phyloP scores from a whole-genome alignment of 345 rosid species.

The Citrus trifoliata region DNA sequence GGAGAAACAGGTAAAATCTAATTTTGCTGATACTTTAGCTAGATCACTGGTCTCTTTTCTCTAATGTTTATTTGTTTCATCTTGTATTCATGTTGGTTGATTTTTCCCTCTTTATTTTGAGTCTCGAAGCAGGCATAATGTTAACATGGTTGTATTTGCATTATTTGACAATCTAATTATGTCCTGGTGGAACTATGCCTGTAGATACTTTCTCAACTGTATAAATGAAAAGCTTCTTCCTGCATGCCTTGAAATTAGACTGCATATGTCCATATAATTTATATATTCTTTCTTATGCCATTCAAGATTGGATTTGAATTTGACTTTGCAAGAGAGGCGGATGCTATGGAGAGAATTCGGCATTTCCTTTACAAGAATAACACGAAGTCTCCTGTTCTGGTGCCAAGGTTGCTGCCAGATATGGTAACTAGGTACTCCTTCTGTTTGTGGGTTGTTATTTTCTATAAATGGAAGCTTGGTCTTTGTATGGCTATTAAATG shows the following conservation, averaged over 20 bases:
- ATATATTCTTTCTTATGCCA: conserved; percentile 12
- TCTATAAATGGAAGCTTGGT: background rate
- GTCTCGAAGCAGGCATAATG: background rate
- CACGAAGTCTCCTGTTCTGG: conserved; percentile 74
- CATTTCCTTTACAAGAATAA: conserved; percentile 65
- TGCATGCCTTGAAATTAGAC: conserved; percentile 7
- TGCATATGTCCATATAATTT: background rate
- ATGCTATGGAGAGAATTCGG: conserved; percentile 80
- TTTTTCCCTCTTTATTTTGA: background rate
- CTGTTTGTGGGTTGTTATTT: background rate
- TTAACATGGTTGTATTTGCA: conserved; percentile 4
- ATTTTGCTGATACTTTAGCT: background rate
- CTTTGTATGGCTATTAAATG: background rate
- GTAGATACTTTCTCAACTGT: background rate
- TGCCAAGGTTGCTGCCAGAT: conserved; percentile 59
- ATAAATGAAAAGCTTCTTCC: background rate
- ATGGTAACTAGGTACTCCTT: conserved; percentile 70
- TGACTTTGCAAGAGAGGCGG: conserved; percentile 84
- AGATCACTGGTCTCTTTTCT: background rate
- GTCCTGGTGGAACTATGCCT: background rate
- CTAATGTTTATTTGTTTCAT: background rate
- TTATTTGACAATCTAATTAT: background rate
- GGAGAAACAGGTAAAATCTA: conserved; percentile 77
- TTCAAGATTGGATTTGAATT: conserved; percentile 91
- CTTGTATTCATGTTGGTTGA: conserved; percentile 2